Evolutionary conservation across 306 rosid genomes (phyloP).

Genomic region (Quercus aquifolioides): DNA sequence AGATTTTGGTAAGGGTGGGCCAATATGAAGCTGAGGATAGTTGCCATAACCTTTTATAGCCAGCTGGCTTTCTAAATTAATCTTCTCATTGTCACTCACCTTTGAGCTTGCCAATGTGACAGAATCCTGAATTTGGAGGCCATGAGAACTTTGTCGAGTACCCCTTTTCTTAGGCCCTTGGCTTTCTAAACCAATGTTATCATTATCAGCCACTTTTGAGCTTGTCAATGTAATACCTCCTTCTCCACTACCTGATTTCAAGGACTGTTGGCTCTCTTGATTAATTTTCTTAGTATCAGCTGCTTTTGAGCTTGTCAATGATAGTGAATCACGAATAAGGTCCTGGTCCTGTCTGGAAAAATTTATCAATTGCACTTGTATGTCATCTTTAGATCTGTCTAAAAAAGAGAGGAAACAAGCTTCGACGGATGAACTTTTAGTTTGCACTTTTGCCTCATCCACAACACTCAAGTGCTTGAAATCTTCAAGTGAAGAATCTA

Average conservation of each 20-base stretch:
- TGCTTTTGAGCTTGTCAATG: conserved; percentile 17
- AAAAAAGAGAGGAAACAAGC: conserved; percentile 28
- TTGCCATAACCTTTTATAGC: conserved; percentile 12
- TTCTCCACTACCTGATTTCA: conserved; percentile 19
- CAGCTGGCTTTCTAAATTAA: conserved; percentile 12
- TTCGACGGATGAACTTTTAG: conserved; percentile 37
- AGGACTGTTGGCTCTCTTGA: conserved; percentile 28
- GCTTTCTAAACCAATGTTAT: conserved; percentile 34
- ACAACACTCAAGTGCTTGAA: conserved; percentile 16
- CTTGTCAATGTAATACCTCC: conserved; percentile 24
- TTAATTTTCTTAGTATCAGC: not conserved
- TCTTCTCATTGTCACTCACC: conserved; percentile 11
- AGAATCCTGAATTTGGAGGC: conserved; percentile 19
- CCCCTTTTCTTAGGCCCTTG: conserved; percentile 17
- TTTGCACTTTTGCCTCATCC: conserved; percentile 20
- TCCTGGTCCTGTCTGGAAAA: conserved; percentile 19
- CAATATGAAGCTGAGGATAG: conserved; percentile 36
- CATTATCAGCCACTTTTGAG: conserved; percentile 18
- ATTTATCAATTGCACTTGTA: conserved; percentile 22
- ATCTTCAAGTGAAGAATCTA: conserved; percentile 44
- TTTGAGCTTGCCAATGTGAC: conserved; percentile 23
- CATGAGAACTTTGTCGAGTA: conserved; percentile 6
- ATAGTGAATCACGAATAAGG: conserved; percentile 20
- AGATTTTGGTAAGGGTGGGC: conserved; percentile 71
- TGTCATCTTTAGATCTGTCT: conserved; percentile 24